These are phyloP conservation scores for Medicago truncatula DNA, from an alignment of 306 rosid genomes.

Conservation along the genomic window MtrunA17r5.0-ANR NC_053044.1:55958501-55959000, in stretches of 20 bases:
- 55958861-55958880: constrained; percentile 87
- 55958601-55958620: background rate
- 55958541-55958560: background rate
- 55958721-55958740: constrained; percentile 33
- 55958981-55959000: constrained; percentile 32
- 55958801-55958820: constrained; percentile 86
- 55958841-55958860: constrained; percentile 70
- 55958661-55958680: background rate
- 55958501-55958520: background rate
- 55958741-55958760: constrained; percentile 34
- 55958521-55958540: background rate
- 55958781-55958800: constrained; percentile 67
- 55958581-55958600: background rate
- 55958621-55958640: background rate
- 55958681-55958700: background rate
- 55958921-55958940: constrained; percentile 7
- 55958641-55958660: background rate
- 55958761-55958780: constrained; percentile 10
- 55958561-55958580: background rate
- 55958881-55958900: constrained; percentile 75
- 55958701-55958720: background rate
- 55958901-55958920: constrained; percentile 33
- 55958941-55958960: constrained; percentile 4
- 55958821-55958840: constrained; percentile 94
- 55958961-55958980: constrained; percentile 15